A percentile compares a stretch with the other conserved stretches of the same genome.
Evolutionary conservation across 2,329 filamentous ascomycete genomes (phyloP).

Genomic region (Talaromyces sp.): DNA sequence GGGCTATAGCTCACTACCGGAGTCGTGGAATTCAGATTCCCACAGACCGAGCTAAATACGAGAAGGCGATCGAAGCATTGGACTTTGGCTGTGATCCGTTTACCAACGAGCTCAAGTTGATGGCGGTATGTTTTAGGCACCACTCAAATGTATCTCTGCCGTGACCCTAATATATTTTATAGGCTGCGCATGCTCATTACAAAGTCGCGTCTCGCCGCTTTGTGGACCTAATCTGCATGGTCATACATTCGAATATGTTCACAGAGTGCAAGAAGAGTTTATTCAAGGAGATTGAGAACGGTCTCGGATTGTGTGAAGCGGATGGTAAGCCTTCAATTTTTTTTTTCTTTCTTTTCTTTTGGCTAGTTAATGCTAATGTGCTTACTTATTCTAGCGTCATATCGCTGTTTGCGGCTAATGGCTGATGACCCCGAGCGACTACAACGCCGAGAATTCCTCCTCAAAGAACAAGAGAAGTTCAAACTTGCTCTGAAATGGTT

Average conservation of each 20-base stretch:
- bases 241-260: slow-evolving; percentile 35
- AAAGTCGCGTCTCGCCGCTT: slow-evolving; percentile 39
- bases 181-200: slow-evolving; percentile 39
- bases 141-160: not conserved
- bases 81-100: slow-evolving; percentile 34
- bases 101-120: slow-evolving; percentile 38
- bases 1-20: not conserved
- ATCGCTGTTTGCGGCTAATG: slow-evolving; percentile 37
- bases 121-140: slow-evolving; percentile 35
- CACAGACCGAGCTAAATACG: not conserved
- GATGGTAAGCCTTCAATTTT: slow-evolving; percentile 27
- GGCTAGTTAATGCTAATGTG: not conserved
- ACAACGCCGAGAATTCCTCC: slow-evolving; percentile 27
- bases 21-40: not conserved
- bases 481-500: slow-evolving; percentile 34
- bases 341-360: not conserved
- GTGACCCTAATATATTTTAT: slow-evolving; percentile 17
- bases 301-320: slow-evolving; percentile 28
- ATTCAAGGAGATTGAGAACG: slow-evolving; percentile 27
- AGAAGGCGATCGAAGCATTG: slow-evolving; percentile 20
- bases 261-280: slow-evolving; percentile 34
- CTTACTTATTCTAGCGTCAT: slow-evolving; percentile 26
- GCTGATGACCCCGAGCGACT: slow-evolving; percentile 36
- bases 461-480: slow-evolving; percentile 34
- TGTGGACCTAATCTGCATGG: slow-evolving; percentile 38